Evolutionary conservation across 106 monocot species (phyloP), one percentile per base, ranked within the genome.

Genomic region (Narthecium ossifragum): DNA sequence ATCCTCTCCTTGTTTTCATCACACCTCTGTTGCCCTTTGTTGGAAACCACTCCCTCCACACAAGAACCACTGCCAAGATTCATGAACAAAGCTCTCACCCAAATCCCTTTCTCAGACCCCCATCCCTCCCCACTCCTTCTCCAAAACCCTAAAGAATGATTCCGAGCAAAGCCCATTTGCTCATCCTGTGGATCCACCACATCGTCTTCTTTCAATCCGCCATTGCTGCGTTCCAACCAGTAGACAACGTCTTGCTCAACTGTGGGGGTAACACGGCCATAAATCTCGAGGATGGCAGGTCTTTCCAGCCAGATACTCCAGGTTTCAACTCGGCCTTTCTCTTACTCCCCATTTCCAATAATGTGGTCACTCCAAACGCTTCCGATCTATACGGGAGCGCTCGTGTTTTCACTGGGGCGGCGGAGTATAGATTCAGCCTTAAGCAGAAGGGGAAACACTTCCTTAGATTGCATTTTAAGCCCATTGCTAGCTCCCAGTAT

Each of bases 241-340:
- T 15, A 9, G 68, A 73, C 32, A 37, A 72, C 62, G 53, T 68
- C 68, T 47, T 81, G 8, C 41, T 81, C 67, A 68, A 64, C 76
- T 81, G 81, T 27, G 81, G 81, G 13, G 71, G 47, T n/a, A 65
- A 55, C 39, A 32, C 43, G 21, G 7, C 47, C 15, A 43, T 77
- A 1, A 22, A 48, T 1, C 64, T 52, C 31, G 26, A 23, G 15
- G 77, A 73, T 39, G 82, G 77, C 41, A 41, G 82, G 13, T 31
- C 15, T 10, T 82, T 82, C 47, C 41, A 29, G 5, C 65, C 82
- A 6, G 82, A 82, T 17, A 29, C 8, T 5, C 3, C 28, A 21
- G 51, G 39, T 36, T 27, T 54, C 4, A 22, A 57, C 21, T 52
- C 67, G 0, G 39, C 59, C 26, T 21, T 57, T 4, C 0, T 13